These are phyloP conservation scores for Brassica cretica DNA, from an alignment of 345 rosid genomes.

Conservation along the genomic window DNA sequence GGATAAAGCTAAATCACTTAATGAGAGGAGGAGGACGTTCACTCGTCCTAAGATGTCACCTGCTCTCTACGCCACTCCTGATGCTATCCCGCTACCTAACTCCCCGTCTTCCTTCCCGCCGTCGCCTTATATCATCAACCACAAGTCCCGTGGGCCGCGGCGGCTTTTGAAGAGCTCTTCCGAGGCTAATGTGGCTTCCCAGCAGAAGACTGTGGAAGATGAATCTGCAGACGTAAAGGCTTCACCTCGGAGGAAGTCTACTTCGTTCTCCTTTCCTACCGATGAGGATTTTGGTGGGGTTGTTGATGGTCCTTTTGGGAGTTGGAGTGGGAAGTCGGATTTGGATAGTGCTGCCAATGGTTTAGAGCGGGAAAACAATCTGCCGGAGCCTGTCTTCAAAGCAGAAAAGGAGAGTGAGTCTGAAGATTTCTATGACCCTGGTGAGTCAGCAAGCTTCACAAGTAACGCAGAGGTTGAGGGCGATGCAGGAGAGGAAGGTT, in stretches of 20 bases:
- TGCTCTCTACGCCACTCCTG: conserved; percentile 75
- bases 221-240: conserved; percentile 35
- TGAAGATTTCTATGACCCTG: conserved; percentile 71
- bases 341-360: conserved; percentile 30
- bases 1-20: conserved; percentile 40
- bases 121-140: conserved; percentile 79
- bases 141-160: conserved; percentile 79
- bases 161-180: conserved; percentile 66
- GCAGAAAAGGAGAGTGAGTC: conserved; percentile 48
- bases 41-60: conserved; percentile 66
- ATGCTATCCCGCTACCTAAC: conserved; percentile 65
- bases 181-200: conserved; percentile 50
- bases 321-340: conserved; percentile 28
- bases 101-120: conserved; percentile 78
- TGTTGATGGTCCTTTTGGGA: conserved; percentile 24
- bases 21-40: conserved; percentile 30
- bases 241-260: conserved; percentile 37
- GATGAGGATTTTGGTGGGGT: conserved; percentile 41
- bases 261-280: conserved; percentile 44
- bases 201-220: conserved; percentile 37
- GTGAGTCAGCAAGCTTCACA: conserved; percentile 58
- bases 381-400: conserved; percentile 32
- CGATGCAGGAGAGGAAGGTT: conserved; percentile 42
- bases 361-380: conserved; percentile 30
- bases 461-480: conserved; percentile 49